Evolutionary conservation across 2,329 filamentous ascomycete genomes (phyloP), one percentile per base, ranked within the genome.

Genomic region (Cephalotrichum gorgonifer): DNA sequence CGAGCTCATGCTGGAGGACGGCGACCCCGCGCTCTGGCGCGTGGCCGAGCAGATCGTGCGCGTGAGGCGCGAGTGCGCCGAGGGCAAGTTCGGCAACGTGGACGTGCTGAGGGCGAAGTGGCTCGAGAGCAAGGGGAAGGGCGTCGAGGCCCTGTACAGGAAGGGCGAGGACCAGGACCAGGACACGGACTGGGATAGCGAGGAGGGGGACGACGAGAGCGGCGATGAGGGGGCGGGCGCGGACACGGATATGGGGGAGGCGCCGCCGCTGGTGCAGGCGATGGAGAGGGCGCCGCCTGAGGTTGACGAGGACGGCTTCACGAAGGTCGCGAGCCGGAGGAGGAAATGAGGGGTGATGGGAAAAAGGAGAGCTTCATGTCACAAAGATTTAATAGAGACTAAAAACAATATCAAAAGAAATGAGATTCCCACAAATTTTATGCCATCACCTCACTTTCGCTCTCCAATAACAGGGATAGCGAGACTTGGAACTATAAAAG

Each of bases 1-100:
- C 60, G 89, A 95, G 59, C 85, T 93, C 49, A 84, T 87, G 50
- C 79, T 96, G 26, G 93, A 97, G 60, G 93, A 98, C 64, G 90
- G 89, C 57, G 47, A 49, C 41, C 35, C 38, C n/a, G 91, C 84
- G 44, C 86, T 83, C 30, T 81, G 77, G 48, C 78, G 83, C 50
- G 79, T 95, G 6, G 89, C 89, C 9, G 71, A 73, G 51, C 74
- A 82, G 57, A 86, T 97, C 51, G 68, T 94, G 63, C 73, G 74
- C 47, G 68, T 91, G 54, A 74, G 81, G 58, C 71, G 72, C 51
- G 76, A 86, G 60, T 81, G 82, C 58, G 71, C 73, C 51, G 74
- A 77, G 53, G 85, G 86, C 15, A 74, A 82, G 50, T 84, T 85
- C 54, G 71, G 70, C n/a, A 75, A 75, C 52, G 78, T 89, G 48